A percentile compares a stretch with the other conserved stretches of the same genome.
These are phyloP conservation scores for Pseudogymnoascus pannorum DNA, from an alignment of 2,329 filamentous ascomycete species.

Conservation along the genomic window DNA sequence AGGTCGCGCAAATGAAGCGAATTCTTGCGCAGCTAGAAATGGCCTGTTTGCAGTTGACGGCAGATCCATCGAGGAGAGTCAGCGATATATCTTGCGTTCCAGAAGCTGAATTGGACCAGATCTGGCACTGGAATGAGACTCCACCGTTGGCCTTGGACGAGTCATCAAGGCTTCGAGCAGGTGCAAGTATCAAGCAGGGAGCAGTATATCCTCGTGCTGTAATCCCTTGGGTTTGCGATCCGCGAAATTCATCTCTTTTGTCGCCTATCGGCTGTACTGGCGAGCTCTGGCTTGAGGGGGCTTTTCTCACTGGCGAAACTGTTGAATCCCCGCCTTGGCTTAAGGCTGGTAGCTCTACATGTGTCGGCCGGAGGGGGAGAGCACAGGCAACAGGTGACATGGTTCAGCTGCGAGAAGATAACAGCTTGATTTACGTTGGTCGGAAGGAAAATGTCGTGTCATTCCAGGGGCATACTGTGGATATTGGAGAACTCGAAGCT, in stretches of 20 bases:
- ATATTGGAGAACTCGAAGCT: conserved; percentile 34
- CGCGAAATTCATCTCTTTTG: conserved; percentile 29
- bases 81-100: conserved; percentile 33
- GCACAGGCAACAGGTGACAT: conserved; percentile 26
- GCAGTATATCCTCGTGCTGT: conserved; percentile 31
- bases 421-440: conserved; percentile 24
- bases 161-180: conserved; percentile 19
- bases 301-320: conserved; percentile 24
- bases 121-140: conserved; percentile 36
- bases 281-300: conserved; percentile 36
- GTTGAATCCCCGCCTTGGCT: conserved; percentile 30
- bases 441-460: conserved; percentile 24
- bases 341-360: conserved; percentile 28
- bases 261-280: conserved; percentile 35
- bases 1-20: conserved; percentile 31
- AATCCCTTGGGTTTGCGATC: conserved; percentile 28
- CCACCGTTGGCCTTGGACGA: conserved; percentile 31
- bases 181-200: conserved; percentile 19
- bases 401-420: conserved; percentile 23
- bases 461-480: conserved; percentile 33
- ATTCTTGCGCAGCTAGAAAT: conserved; percentile 32
- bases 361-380: conserved; percentile 27
- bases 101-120: conserved; percentile 32
- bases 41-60: conserved; percentile 20
- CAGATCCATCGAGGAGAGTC: conserved; percentile 21